A percentile compares a stretch with the other conserved stretches of the same genome.
phyloP scores from a whole-genome alignment of 2,329 filamentous ascomycete genomes.

The Calonectria montana region DNA sequence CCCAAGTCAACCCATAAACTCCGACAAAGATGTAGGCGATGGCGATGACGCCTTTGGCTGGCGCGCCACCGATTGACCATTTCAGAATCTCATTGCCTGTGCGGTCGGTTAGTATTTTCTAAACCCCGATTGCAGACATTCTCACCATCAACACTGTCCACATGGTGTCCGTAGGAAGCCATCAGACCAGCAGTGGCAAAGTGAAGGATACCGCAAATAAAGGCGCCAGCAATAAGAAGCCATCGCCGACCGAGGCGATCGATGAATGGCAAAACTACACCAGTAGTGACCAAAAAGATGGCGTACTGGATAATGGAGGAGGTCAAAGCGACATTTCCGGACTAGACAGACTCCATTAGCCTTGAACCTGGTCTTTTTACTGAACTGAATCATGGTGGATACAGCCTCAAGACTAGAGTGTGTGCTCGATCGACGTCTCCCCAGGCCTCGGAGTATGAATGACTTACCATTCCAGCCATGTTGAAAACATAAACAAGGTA shows the following conservation, averaged over 20 bases:
- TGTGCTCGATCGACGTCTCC: background rate
- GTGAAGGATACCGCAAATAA: slow-evolving; percentile 59
- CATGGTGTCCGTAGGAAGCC: slow-evolving; percentile 58
- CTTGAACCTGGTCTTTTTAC: background rate
- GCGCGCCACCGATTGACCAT: slow-evolving; percentile 56
- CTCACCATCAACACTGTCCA: slow-evolving; percentile 53
- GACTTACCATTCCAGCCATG: slow-evolving; percentile 63
- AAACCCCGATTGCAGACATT: background rate
- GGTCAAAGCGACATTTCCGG: slow-evolving; percentile 53
- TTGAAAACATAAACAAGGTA: slow-evolving; percentile 73
- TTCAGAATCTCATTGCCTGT: slow-evolving; percentile 58
- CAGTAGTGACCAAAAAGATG: slow-evolving; percentile 65
- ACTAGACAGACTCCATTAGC: slow-evolving; percentile 21
- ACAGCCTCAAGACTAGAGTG: background rate
- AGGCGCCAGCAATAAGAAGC: slow-evolving; percentile 58
- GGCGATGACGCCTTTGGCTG: slow-evolving; percentile 63
- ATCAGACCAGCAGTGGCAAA: slow-evolving; percentile 62
- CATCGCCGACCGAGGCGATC: slow-evolving; percentile 61
- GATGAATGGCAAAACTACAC: slow-evolving; percentile 60
- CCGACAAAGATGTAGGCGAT: slow-evolving; percentile 60
- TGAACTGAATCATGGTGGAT: background rate
- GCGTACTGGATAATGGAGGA: slow-evolving; percentile 67
- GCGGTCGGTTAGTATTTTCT: slow-evolving; percentile 5
- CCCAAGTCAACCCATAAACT: slow-evolving; percentile 54
- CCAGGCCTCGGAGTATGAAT: too few species aligned